Base-by-base conservation (phyloP, 2,329 filamentous ascomycete species). In the Alternaria triticimaculans region DNA sequence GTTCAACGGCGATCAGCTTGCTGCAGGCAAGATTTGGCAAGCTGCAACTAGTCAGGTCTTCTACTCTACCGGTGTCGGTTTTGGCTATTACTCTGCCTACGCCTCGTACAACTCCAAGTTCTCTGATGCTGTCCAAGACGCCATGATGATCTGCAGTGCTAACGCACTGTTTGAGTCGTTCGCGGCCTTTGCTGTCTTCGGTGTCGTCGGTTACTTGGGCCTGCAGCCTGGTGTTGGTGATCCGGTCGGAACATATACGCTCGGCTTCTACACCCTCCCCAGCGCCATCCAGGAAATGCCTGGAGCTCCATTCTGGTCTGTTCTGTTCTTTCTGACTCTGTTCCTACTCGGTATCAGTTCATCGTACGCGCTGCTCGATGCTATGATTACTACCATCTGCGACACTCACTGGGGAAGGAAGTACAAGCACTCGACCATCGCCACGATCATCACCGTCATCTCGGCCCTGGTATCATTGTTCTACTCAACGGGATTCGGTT, bases 61-160 rank as follows among this genome's bases (percentile, higher is more conserved):
- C 72, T 87, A 86, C 74, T 85, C 83, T 0, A 87, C 83, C 0
- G 85, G 85, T 6, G 83, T 67, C 18, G 62, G 59, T 18, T 62
- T 65, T 18, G 85, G 85, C 4, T 87, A 87, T 67, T 87, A 86
- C 63, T 87, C 84, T 0, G 84, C 83, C 0, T 87, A 87, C 64
- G 85, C 85, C 0, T 87, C 84, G 0, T 87, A 87, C 71, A 87
- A 87, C 55, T 67, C 73, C 67, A 83, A 79, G 62, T 82, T 86
- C 70, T 84, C 85, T 5, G 87, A 87, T 54, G 84, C 85, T 3
- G 85, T 87, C 1, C 83, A 85, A 80, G 86, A 87, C 60, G 83
- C 86, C 0, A 77, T 87, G 50, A 76, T 87, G 9, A 84, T 87
- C 20, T 83, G 83, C n/a, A 73, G 78, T 30, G 85, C 84, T 67